Evolutionary conservation across 805 yeast genomes (phyloP).

Genomic region (Candida dendrica): DNA sequence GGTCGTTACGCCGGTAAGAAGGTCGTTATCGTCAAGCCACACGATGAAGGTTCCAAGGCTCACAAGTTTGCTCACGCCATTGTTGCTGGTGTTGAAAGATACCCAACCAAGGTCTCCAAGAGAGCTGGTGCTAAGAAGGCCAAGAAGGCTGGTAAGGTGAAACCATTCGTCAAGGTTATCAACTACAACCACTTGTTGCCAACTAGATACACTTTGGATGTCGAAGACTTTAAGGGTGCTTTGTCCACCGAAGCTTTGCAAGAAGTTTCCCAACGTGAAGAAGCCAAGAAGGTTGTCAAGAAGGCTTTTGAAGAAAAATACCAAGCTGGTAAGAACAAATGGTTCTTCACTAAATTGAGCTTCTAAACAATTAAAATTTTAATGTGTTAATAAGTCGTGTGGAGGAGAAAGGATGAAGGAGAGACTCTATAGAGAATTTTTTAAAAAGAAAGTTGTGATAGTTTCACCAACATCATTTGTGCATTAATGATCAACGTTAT

Average conservation of each 20-base stretch:
- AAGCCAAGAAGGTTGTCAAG: constrained; percentile 98
- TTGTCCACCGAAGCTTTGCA: constrained; percentile 89
- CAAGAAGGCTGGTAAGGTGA: constrained; percentile 95
- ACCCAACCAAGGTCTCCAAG: constrained; percentile 95
- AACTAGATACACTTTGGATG: constrained; percentile 98
- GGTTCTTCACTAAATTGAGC: constrained; percentile 98
- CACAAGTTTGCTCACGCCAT: constrained; percentile 99
- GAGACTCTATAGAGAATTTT: neutral
- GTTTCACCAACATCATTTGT: constrained; percentile 1
- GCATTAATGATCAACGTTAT: constrained; percentile 1
- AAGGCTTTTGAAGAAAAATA: constrained; percentile 99
- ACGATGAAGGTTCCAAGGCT: constrained; percentile 97
- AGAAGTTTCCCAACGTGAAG: constrained; percentile 98
- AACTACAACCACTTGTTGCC: constrained; percentile 99
- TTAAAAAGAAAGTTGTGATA: neutral
- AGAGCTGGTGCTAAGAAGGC: constrained; percentile 92
- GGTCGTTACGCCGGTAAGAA: constrained; percentile 99
- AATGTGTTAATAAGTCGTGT: neutral
- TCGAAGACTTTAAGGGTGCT: constrained; percentile 87
- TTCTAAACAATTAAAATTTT: constrained; percentile 38
- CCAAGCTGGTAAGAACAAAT: constrained; percentile 99
- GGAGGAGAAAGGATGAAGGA: neutral
- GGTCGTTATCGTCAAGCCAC: constrained; percentile 97
- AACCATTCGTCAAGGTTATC: constrained; percentile 98
- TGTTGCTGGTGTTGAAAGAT: constrained; percentile 98